phyloP scores from a whole-genome alignment of 306 rosid genomes.

The Lathyrus sativus region DNA sequence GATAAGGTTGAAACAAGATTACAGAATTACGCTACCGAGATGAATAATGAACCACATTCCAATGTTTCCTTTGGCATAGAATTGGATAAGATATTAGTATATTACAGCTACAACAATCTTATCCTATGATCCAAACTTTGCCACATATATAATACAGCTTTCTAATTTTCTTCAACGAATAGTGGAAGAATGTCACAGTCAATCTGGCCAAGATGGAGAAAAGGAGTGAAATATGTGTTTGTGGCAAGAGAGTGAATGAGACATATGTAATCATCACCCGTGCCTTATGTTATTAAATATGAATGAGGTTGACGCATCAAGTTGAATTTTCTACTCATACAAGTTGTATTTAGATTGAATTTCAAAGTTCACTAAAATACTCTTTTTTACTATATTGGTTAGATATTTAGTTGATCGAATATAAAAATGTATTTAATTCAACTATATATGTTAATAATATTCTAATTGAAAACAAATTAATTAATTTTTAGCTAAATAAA shows the following conservation, averaged over 20 bases:
- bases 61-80: neutral
- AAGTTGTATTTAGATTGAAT: neutral
- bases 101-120: neutral
- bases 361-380: neutral
- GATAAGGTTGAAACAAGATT: neutral
- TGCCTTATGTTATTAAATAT: neutral
- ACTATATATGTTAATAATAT: too few species aligned
- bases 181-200: neutral
- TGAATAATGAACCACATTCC: neutral
- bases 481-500: too few species aligned
- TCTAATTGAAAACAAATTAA: too few species aligned
- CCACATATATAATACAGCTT: neutral
- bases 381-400: too few species aligned
- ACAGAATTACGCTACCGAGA: neutral
- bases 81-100: neutral
- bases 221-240: too few species aligned
- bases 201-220: neutral
- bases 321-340: neutral
- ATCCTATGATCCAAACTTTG: neutral
- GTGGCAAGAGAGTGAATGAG: neutral
- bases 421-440: too few species aligned
- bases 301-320: neutral
- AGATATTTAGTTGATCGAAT: too few species aligned
- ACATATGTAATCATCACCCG: neutral
- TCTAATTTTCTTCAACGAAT: neutral